Base-by-base conservation (phyloP, 2,329 filamentous ascomycete genomes). In the Clathrospora elynae region DNA sequence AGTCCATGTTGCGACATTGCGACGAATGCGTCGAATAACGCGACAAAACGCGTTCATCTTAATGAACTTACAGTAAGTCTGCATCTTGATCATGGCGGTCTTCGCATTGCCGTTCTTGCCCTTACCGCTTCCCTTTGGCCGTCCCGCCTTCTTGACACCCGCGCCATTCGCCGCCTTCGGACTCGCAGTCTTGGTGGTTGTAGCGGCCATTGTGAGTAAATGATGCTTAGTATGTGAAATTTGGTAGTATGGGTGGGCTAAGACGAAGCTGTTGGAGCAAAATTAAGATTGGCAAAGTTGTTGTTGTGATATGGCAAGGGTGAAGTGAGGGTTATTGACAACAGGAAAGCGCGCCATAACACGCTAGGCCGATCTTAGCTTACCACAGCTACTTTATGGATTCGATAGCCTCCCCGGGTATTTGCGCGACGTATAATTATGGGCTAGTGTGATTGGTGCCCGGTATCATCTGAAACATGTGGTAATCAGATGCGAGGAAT, bases 51-150 rank as follows among this genome's bases (percentile, higher is more conserved):
- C 56, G 59, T 54, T 33, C 35, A 46, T 36, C 3, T 13, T 17
- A 14, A 16, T 10, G 10, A 13, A 66, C 67, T 55, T 42, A 69
- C 67, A 68, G 53, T 54, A 70, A 19, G 55, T 59, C 42, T 69
- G 66, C 66, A 70, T 69, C 51, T 59, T 62, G 29, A 53, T 49
- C 61, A 69, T 65, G n/a, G 62, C 60, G 9, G 38, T 51, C 31
- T 46, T 59, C 3, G 64, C 59, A 10, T 64, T 66, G 22, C 49
- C 45, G 31, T 53, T 59, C 49, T 61, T 65, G 40, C 45, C 31
- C 22, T 13, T 26, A 26, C 47, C 34, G 20, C 23, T 24, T 17
- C 48, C 42, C 19, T 55, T 53, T 22, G 55, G 55, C 13, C 49
- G 31, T 18, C 49, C 56, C 5, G 49, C 38, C 46, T 66, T 68